Percentiles rank a stretch among this genome's conserved stretches.
Conservation (phyloP, 805 yeast species). For the Groenewaldozyma tartarivorans region DNA sequence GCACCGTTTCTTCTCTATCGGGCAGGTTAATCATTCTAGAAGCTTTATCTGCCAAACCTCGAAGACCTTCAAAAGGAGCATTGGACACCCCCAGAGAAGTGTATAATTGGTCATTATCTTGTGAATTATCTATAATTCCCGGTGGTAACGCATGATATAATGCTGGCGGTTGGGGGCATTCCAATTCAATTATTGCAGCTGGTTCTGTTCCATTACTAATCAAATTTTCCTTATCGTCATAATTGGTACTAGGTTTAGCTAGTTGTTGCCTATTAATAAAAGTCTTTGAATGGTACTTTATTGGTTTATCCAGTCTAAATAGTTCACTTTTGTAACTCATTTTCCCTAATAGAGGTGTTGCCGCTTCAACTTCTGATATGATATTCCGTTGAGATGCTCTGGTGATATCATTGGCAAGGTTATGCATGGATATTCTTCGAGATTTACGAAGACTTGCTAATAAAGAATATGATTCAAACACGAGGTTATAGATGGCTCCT, state of each 20-base stretch:
- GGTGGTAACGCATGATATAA: slow-evolving; percentile 13
- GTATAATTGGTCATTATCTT: slow-evolving; percentile 10
- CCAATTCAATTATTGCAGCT: slow-evolving; percentile 6
- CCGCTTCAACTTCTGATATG: slow-evolving; percentile 31
- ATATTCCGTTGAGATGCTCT: slow-evolving; percentile 38
- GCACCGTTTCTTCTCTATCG: slow-evolving; percentile 19
- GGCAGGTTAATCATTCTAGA: slow-evolving; percentile 8
- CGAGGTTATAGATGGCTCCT: slow-evolving; percentile 30
- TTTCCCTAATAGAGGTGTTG: slow-evolving; percentile 2
- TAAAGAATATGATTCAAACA: slow-evolving; percentile 38
- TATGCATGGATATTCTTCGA: slow-evolving; percentile 32
- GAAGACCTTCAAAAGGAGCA: slow-evolving; percentile 11
- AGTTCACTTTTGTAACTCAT: neutral
- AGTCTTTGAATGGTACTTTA: slow-evolving; percentile 1
- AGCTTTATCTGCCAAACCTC: slow-evolving; percentile 14
- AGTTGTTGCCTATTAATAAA: neutral
- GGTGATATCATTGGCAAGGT: slow-evolving; percentile 34
- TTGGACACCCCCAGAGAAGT: slow-evolving; percentile 14
- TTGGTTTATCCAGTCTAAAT: neutral
- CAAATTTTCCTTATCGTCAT: slow-evolving; percentile 7
- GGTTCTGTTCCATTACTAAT: slow-evolving; percentile 12
- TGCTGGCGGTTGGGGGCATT: slow-evolving; percentile 12
- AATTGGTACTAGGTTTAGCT: neutral
- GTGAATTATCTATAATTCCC: slow-evolving; percentile 4
- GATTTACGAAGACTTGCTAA: slow-evolving; percentile 31